Percentiles rank a stretch among this genome's conserved stretches.
Evolutionary conservation across 345 rosid genomes (phyloP).

Genomic region (Salix caprea): DNA sequence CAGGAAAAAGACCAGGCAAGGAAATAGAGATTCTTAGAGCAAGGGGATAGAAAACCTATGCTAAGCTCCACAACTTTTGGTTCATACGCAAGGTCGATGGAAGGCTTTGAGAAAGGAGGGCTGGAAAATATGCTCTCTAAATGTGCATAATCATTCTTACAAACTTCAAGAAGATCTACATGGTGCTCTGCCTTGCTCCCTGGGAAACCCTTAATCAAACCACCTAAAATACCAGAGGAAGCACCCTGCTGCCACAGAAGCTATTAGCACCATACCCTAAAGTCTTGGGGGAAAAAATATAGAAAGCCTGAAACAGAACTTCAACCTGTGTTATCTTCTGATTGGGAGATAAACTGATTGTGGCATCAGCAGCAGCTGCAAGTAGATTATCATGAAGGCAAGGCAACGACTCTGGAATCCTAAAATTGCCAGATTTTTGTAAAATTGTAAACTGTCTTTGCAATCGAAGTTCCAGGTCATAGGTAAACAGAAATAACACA

Average conservation of each 20-base stretch:
- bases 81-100: constrained; percentile 25
- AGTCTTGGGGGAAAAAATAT: not conserved
- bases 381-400: constrained; percentile 70
- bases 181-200: constrained; percentile 38
- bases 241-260: constrained; percentile 42
- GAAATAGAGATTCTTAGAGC: constrained; percentile 8
- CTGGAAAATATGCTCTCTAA: constrained; percentile 58
- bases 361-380: constrained; percentile 66
- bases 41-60: constrained; percentile 50
- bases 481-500: not conserved
- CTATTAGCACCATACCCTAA: constrained; percentile 16
- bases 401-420: constrained; percentile 74
- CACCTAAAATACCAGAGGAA: constrained; percentile 46
- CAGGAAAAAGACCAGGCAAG: constrained; percentile 10
- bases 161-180: constrained; percentile 37
- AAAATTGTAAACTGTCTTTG: not conserved
- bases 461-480: not conserved
- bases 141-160: constrained; percentile 31
- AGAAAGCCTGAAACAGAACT: constrained; percentile 5
- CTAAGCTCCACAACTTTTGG: constrained; percentile 45
- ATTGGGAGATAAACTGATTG: constrained; percentile 38
- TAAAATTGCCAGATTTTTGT: constrained; percentile 28
- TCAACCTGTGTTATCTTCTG: constrained; percentile 50
- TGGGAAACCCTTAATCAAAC: constrained; percentile 55
- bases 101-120: constrained; percentile 64